Evolutionary conservation across 2,329 filamentous ascomycete genomes (phyloP), one percentile per base, ranked within the genome.

Genomic region (Exophiala dermatitidis): DNA sequence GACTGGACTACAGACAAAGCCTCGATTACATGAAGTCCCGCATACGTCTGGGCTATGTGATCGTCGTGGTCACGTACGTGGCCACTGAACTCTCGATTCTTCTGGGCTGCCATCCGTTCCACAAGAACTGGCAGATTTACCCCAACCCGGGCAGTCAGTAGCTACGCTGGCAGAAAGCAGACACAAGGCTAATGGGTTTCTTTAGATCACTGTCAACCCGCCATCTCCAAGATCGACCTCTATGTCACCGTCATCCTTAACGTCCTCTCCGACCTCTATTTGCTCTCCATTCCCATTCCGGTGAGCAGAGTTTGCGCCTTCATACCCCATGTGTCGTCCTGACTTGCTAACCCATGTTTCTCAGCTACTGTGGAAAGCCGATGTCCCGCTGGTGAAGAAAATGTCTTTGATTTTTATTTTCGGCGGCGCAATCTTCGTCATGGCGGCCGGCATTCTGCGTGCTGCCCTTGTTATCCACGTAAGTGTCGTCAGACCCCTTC

Each of bases 271-370:
- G 81, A 83, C 58, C 48, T 81, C 1, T 83, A 82, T 58, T 69
- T 83, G n/a, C 76, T 83, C 52, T 73, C 74, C 30, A 81, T 83
- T 36, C 79, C 79, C 0, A 68, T 80, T 3, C 79, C 79, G 1
- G 77, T 81, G 63, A 54, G 63, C 57, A 26, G 6, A 0, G 72
- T 10, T 67, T 46, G 30, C 19, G 38, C 1, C 3, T 41, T 26
- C n/a, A 26, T 41, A 6, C 9, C 38, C n/a, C 12, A 8, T 30
- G 29, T n/a, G 12, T 9, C 36, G 28, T 34, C 30, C 37, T 28
- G 7, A 26, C 28, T 41, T 41, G 38, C 38, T 41, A 28, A 41
- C 9, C 12, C 28, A 28, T 26, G 19, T 5, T 28, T 41, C 4
- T 41, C 29, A 78, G 55, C 75, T 83, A 70, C 67, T 83, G 1